Percentiles rank a stretch among this genome's conserved stretches.
These are phyloP conservation scores for Dioszegia crocea DNA, from an alignment of 768 basidiomycete species.

Conservation along the genomic window DNA sequence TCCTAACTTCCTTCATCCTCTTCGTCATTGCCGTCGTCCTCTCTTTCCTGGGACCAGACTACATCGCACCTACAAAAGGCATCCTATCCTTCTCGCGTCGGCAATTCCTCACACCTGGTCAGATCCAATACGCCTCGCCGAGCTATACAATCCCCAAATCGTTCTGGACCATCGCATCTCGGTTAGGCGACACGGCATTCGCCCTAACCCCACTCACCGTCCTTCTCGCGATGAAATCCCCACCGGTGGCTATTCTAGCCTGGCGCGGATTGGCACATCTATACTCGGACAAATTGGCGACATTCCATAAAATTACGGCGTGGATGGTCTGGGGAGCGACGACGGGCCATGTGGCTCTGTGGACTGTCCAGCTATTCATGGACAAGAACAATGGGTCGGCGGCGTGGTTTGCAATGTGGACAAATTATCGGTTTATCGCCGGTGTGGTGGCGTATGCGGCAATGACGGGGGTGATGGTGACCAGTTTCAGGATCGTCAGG, in stretches of 20 bases:
- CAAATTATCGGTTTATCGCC: conserved; percentile 61
- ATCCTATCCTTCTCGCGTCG: conserved; percentile 52
- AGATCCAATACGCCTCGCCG: conserved; percentile 48
- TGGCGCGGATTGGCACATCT: conserved; percentile 61
- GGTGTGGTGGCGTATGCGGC: conserved; percentile 55
- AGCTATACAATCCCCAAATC: conserved; percentile 64
- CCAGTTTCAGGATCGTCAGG: conserved; percentile 39
- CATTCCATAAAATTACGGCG: conserved; percentile 68
- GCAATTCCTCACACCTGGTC: conserved; percentile 19
- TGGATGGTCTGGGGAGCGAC: conserved; percentile 65
- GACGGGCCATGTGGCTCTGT: conserved; percentile 61
- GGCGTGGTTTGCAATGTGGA: conserved; percentile 56
- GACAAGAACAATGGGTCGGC: conserved; percentile 55
- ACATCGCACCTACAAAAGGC: conserved; percentile 57
- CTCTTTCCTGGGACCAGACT: conserved; percentile 64
- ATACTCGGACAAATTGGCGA: conserved; percentile 70
- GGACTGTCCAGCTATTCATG: conserved; percentile 63
- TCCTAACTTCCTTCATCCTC: conserved; percentile 57
- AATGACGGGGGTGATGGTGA: conserved; percentile 44
- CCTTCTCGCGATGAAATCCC: conserved; percentile 65
- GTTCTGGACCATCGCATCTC: conserved; percentile 67
- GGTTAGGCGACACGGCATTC: conserved; percentile 68
- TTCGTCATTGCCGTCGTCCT: conserved; percentile 54
- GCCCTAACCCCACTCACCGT: conserved; percentile 67
- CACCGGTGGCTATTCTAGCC: conserved; percentile 66